These are phyloP conservation scores for Backusella circina DNA, from an alignment of 192 early-diverging fungal species.

Conservation along the genomic window DNA sequence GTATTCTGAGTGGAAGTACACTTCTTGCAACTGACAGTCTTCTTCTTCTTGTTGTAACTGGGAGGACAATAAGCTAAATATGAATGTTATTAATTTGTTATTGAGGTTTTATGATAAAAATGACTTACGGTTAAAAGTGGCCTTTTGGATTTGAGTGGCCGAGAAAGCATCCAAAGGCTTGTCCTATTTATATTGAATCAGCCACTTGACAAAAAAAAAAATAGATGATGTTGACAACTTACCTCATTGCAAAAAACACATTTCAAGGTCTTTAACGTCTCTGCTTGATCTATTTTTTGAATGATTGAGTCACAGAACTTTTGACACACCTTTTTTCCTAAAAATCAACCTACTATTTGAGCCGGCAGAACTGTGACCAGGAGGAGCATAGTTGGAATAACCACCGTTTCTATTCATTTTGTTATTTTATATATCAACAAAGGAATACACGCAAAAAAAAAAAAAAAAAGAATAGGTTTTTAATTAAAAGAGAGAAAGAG, in stretches of 20 bases:
- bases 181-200: conserved; percentile 23
- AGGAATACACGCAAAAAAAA: not conserved
- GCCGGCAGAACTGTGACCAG: not conserved
- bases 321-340: not conserved
- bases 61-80: conserved; percentile 28
- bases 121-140: conserved; percentile 34
- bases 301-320: not conserved
- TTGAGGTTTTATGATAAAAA: too few species aligned
- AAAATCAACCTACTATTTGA: not conserved
- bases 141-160: conserved; percentile 37
- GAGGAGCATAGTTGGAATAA: not conserved
- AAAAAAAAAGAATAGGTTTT: not conserved
- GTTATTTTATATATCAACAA: not conserved
- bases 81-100: not conserved
- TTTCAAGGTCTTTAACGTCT: not conserved
- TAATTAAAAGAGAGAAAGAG: not conserved
- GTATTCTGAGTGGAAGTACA: conserved; percentile 32
- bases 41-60: conserved; percentile 27
- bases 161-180: conserved; percentile 37
- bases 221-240: not conserved
- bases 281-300: not conserved
- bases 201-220: not conserved
- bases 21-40: conserved; percentile 37
- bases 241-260: conserved; percentile 20
- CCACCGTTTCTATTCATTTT: not conserved